These are phyloP conservation scores for Fraxinus sp. DNA, from an alignment of 305 asterid genomes.

Conservation along the genomic window DNA sequence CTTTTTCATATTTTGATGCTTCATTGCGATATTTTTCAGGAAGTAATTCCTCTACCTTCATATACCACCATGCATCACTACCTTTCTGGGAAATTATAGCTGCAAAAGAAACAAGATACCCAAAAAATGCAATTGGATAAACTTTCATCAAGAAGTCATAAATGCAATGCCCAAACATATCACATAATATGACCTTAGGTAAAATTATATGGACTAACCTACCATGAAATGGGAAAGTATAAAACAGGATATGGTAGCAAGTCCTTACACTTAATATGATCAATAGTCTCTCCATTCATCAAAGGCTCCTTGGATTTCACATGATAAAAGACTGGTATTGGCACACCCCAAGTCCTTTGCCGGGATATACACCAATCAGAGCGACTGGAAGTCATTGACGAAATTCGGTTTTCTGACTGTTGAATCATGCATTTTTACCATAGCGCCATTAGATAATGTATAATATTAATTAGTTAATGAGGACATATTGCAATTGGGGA, in stretches of 20 bases:
- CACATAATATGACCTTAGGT: background rate
- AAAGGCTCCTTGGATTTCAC: slow-evolving; percentile 80
- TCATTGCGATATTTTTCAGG: slow-evolving; percentile 75
- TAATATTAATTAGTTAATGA: slow-evolving; percentile 7
- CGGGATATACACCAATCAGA: slow-evolving; percentile 99
- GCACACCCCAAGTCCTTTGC: slow-evolving; percentile 99
- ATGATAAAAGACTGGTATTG: slow-evolving; percentile 95
- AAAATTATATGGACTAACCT: background rate
- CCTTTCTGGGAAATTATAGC: slow-evolving; percentile 91
- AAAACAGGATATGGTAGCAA: slow-evolving; percentile 18
- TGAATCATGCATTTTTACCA: slow-evolving; percentile 24
- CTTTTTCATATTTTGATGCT: slow-evolving; percentile 74
- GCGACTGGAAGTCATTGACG: slow-evolving; percentile 91
- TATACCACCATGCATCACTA: slow-evolving; percentile 99
- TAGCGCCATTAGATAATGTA: slow-evolving; percentile 5
- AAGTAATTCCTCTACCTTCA: slow-evolving; percentile 91
- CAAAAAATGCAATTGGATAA: slow-evolving; percentile 1
- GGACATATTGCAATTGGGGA: background rate
- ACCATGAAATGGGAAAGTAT: background rate
- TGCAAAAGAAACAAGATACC: slow-evolving; percentile 39
- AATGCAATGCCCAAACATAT: slow-evolving; percentile 3
- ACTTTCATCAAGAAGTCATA: background rate
- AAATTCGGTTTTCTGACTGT: slow-evolving; percentile 85
- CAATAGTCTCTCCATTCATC: slow-evolving; percentile 82
- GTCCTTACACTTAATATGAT: slow-evolving; percentile 75